Conservation (phyloP, 2,329 filamentous ascomycete species). For the Balansia obtecta region DNA sequence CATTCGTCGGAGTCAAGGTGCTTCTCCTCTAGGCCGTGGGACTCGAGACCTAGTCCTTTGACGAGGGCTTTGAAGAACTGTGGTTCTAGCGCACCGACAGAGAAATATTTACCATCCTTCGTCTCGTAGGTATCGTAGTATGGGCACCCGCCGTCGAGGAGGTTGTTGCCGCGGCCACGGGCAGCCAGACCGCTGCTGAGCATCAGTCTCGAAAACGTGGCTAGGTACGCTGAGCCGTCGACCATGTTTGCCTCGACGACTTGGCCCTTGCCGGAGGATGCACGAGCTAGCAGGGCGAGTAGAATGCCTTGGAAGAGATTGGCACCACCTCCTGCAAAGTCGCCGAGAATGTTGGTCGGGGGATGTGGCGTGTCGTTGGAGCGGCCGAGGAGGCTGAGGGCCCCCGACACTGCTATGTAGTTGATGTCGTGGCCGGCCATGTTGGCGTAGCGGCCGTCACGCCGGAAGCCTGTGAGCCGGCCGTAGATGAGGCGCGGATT, state of each 20-base stretch:
- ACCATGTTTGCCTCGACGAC: conserved; percentile 97
- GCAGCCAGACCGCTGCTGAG: conserved; percentile 51
- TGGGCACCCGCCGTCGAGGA: conserved; percentile 73
- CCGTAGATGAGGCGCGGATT: conserved; percentile 73
- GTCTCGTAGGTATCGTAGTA: conserved; percentile 89
- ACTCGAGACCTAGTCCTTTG: conserved; percentile 49
- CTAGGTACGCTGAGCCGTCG: conserved; percentile 70
- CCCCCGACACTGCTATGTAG: conserved; percentile 81
- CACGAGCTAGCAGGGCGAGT: conserved; percentile 60
- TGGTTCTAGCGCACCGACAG: conserved; percentile 83
- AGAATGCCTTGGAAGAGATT: conserved; percentile 73
- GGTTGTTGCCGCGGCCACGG: conserved; percentile 56
- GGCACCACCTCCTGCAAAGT: conserved; percentile 84
- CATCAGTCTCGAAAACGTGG: conserved; percentile 61
- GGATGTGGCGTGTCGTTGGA: conserved; percentile 58
- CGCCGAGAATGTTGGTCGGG: conserved; percentile 73
- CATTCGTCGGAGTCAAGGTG: conserved; percentile 52
- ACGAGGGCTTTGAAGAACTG: conserved; percentile 67
- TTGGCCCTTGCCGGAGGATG: conserved; percentile 58
- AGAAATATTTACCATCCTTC: conserved; percentile 64
- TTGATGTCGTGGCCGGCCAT: conserved; percentile 98
- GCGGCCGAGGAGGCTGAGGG: conserved; percentile 64
- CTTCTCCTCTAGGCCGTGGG: conserved; percentile 35
- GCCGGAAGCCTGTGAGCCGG: conserved; percentile 79
- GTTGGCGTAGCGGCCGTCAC: conserved; percentile 69